These are phyloP conservation scores for Rhodotorula sp. DNA, from an alignment of 1,284 basidiomycete species.

Conservation along the genomic window DNA sequence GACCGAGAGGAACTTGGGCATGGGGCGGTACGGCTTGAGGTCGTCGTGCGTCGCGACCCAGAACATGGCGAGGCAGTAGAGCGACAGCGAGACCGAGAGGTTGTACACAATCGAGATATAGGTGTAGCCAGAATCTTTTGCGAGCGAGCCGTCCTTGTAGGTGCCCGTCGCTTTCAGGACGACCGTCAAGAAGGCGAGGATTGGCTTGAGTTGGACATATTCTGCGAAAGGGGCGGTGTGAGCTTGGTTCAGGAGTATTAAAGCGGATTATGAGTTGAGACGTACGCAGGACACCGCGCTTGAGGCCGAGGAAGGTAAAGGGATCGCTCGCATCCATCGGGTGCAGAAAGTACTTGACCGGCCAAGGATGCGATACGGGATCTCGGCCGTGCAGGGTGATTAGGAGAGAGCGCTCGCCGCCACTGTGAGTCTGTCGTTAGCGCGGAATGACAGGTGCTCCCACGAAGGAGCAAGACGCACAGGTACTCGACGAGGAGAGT, in stretches of 20 bases:
- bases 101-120: conserved; percentile 81
- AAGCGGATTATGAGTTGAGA: conserved; percentile 31
- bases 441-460: not conserved
- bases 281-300: conserved; percentile 89
- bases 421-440: conserved; percentile 59
- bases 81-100: conserved; percentile 64
- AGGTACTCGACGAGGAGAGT: conserved; percentile 51
- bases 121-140: conserved; percentile 82
- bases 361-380: conserved; percentile 83
- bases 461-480: conserved; percentile 42
- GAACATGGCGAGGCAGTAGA: conserved; percentile 90
- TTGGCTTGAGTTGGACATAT: conserved; percentile 95
- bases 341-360: conserved; percentile 69
- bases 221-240: conserved; percentile 58
- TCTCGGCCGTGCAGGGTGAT: conserved; percentile 86
- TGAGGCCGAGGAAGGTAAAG: conserved; percentile 88
- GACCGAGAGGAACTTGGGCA: conserved; percentile 77
- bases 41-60: conserved; percentile 87
- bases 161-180: conserved; percentile 82
- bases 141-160: conserved; percentile 87
- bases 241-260: not conserved
- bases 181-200: conserved; percentile 80
- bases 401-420: conserved; percentile 87
- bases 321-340: conserved; percentile 86
- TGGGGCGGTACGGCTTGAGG: conserved; percentile 79